These are phyloP conservation scores for Lactarius psammicola DNA, from an alignment of 768 basidiomycete genomes.

Conservation along the genomic window DNA sequence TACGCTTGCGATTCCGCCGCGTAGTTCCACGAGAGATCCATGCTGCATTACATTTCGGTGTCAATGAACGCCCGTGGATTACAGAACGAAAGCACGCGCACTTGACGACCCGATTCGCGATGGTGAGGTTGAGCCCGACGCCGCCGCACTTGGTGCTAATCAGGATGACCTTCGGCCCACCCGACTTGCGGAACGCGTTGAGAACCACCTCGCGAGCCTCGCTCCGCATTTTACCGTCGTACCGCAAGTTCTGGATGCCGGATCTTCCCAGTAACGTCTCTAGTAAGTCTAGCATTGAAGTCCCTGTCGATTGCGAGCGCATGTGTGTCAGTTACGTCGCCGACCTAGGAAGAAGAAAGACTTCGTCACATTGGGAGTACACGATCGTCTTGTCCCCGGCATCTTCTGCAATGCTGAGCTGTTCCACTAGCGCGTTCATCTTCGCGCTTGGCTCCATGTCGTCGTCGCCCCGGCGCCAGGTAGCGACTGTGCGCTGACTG, in stretches of 20 bases:
- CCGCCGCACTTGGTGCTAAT: constrained; percentile 71
- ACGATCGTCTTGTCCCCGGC: constrained; percentile 68
- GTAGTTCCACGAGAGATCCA: constrained; percentile 75
- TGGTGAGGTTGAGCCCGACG: constrained; percentile 63
- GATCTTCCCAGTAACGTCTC: constrained; percentile 59
- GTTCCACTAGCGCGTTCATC: constrained; percentile 56
- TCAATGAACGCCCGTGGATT: not conserved
- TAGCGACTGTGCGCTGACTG: constrained; percentile 40
- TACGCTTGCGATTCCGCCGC: constrained; percentile 69
- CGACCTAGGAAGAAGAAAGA: not conserved
- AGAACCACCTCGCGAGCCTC: constrained; percentile 50
- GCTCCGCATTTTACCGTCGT: constrained; percentile 68
- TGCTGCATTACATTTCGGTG: constrained; percentile 37
- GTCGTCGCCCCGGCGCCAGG: constrained; percentile 59
- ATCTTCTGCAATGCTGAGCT: constrained; percentile 57
- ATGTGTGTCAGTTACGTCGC: not conserved
- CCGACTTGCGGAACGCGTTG: constrained; percentile 50
- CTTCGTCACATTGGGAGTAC: constrained; percentile 62
- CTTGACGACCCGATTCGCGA: constrained; percentile 71
- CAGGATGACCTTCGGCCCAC: constrained; percentile 61
- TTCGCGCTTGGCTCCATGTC: constrained; percentile 66
- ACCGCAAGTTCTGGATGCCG: constrained; percentile 57
- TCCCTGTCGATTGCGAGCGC: constrained; percentile 46
- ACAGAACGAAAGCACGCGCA: constrained; percentile 35
- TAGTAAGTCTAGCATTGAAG: constrained; percentile 66